Base-by-base conservation (phyloP, 805 yeast genomes). In the Gaillardinia entomophila region DNA sequence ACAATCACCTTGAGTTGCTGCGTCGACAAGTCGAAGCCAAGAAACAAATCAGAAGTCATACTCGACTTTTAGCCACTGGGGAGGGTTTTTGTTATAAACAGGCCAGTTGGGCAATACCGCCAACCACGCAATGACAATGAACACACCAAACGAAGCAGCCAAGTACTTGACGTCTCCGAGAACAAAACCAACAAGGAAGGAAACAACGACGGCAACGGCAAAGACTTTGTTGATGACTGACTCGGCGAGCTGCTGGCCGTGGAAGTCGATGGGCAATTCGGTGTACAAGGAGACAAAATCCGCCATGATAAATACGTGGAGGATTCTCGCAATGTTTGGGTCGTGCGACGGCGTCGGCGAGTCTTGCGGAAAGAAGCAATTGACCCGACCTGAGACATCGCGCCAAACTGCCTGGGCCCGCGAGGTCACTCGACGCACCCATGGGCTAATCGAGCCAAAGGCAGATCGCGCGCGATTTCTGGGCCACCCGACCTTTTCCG, bases 21-120 rank as follows among this genome's bases (percentile, higher is more conserved):
- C 12, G 96, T 88, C 2, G 95, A 85, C 17, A 89, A 66, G 53
- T 89, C 97, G 46, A 87, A 76, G 1, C 96, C 96, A 38, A 84
- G 56, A 48, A 58, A 79, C 28, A 43, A 38, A 26, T 26, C 17
- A 15, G n/a, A 16, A 26, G 43, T 39, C 51, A 50, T 41, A 50
- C 32, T 56, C 48, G 33, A 61, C 53, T 34, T 51, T 38, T 30
- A 73, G 62, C 76, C 79, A 81, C 43, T 49, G 53, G 17, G 67
- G 57, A 22, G 73, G 74, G 37, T 71, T 52, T 43, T 62, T 58
- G 32, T 66, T 79, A 49, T 72, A 82, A 6, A 53, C 41, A 3
- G 80, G 68, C 67, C 79, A 82, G 16, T 82, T 69, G 19, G 87
- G 86, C 14, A 77, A 57, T 3, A 68, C 69, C 20, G 53, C 34